phyloP scores from a whole-genome alignment of 805 yeast species.

The Saturnispora kantuleensis region DNA sequence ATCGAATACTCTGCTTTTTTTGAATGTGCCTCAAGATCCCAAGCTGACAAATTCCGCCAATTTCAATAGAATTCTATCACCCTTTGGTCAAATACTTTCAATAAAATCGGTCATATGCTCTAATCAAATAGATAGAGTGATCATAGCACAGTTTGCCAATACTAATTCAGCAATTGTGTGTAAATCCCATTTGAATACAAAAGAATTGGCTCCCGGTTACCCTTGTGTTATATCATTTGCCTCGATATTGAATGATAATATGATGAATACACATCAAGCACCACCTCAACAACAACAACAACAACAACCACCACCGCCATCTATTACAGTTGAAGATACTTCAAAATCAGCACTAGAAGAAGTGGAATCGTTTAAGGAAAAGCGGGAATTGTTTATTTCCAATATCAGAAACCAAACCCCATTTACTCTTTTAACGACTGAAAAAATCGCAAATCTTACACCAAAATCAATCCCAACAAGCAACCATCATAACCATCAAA shows the following conservation, averaged over 20 bases:
- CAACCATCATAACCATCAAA: slow-evolving; percentile 21
- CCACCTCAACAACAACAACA: slow-evolving; percentile 1
- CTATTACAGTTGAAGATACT: neutral
- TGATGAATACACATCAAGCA: neutral
- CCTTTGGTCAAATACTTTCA: slow-evolving; percentile 52
- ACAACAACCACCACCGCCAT: slow-evolving; percentile 4
- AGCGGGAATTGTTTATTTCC: no score
- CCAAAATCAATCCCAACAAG: neutral
- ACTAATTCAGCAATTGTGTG: slow-evolving; percentile 74
- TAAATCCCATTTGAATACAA: slow-evolving; percentile 67
- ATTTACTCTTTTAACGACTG: neutral
- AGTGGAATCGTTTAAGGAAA: no score
- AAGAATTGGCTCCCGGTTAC: slow-evolving; percentile 71
- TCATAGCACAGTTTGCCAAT: slow-evolving; percentile 62
- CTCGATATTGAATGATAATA: slow-evolving; percentile 34
- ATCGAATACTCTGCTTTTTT: slow-evolving; percentile 65
- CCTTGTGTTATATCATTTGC: slow-evolving; percentile 80
- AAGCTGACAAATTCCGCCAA: slow-evolving; percentile 41
- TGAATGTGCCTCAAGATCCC: slow-evolving; percentile 56
- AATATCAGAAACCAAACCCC: neutral
- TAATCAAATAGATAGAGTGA: slow-evolving; percentile 29
- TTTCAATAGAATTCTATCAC: slow-evolving; percentile 39
- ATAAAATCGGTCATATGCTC: slow-evolving; percentile 46
- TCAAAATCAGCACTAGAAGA: neutral
- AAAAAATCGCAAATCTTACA: neutral